phyloP scores from a whole-genome alignment of 2,329 filamentous ascomycete genomes.

The Fusarium sublunatum region DNA sequence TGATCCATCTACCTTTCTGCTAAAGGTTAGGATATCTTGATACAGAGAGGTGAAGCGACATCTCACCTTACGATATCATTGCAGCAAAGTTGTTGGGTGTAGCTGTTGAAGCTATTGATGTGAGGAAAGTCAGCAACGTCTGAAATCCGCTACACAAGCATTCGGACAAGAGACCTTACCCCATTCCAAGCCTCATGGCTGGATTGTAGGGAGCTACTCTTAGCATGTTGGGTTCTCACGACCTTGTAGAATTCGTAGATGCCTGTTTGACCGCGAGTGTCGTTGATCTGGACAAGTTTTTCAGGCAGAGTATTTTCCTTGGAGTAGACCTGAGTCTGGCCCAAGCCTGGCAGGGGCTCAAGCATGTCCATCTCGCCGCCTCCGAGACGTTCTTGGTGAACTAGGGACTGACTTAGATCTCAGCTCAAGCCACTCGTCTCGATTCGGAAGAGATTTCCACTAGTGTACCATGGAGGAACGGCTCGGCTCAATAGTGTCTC shows the following conservation, averaged over 20 bases:
- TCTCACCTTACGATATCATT: conserved; percentile 9
- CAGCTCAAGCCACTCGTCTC: neutral
- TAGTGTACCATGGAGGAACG: neutral
- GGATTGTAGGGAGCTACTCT: conserved; percentile 12
- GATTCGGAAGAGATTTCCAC: neutral
- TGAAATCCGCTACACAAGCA: neutral
- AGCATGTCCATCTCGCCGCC: no score
- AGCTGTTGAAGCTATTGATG: conserved; percentile 10
- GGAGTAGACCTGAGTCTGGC: no score
- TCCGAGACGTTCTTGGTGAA: no score
- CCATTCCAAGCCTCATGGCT: conserved; percentile 21
- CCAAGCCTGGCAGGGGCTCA: no score
- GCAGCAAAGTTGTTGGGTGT: conserved; percentile 12
- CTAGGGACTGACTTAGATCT: neutral
- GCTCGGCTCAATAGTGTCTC: neutral
- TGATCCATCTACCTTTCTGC: neutral
- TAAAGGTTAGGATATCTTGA: neutral
- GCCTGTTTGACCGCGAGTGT: no score
- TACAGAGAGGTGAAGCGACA: neutral
- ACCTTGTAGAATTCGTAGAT: neutral
- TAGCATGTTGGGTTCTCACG: neutral
- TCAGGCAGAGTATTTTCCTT: no score
- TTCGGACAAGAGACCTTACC: neutral
- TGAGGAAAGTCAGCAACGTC: neutral
- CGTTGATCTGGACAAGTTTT: no score